These are phyloP conservation scores for Aspergillus novoparasiticus DNA, from an alignment of 2,329 filamentous ascomycete genomes.

Conservation along the genomic window DNA sequence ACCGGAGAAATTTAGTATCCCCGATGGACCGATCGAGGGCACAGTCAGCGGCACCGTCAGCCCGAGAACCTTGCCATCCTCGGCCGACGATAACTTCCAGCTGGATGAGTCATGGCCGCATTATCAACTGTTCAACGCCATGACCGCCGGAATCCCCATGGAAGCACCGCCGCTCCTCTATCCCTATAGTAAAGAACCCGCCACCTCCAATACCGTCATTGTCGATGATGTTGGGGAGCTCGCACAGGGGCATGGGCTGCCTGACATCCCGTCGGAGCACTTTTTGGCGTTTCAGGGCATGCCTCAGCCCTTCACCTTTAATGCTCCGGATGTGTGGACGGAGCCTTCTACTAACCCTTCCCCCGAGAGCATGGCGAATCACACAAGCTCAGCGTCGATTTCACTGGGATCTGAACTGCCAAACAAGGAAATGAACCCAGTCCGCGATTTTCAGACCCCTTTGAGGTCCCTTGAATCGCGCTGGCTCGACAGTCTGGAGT, in stretches of 20 bases:
- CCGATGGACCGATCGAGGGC: constrained; percentile 32
- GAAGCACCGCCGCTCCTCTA: constrained; percentile 35
- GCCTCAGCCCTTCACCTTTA: constrained; percentile 32
- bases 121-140: constrained; percentile 39
- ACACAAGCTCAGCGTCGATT: constrained; percentile 11
- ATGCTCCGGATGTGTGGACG: constrained; percentile 31
- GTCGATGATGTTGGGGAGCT: constrained; percentile 39
- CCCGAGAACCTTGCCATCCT: constrained; percentile 39
- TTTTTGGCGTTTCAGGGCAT: constrained; percentile 35
- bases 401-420: constrained; percentile 25
- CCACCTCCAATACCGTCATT: constrained; percentile 35
- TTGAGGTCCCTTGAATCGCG: constrained; percentile 36
- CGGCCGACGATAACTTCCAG: constrained; percentile 42
- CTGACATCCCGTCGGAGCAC: constrained; percentile 33
- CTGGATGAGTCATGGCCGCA: constrained; percentile 42
- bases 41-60: constrained; percentile 40
- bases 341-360: constrained; percentile 21
- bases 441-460: constrained; percentile 28
- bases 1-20: constrained; percentile 34
- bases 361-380: constrained; percentile 10
- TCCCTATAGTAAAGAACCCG: constrained; percentile 35
- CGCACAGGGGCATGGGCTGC: constrained; percentile 29
- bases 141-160: constrained; percentile 34
- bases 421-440: constrained; percentile 21
- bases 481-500: constrained; percentile 37